These are phyloP conservation scores for Dictyostelium purpureum DNA, from an alignment of 78 protist genomes.

Conservation along the genomic window DNA sequence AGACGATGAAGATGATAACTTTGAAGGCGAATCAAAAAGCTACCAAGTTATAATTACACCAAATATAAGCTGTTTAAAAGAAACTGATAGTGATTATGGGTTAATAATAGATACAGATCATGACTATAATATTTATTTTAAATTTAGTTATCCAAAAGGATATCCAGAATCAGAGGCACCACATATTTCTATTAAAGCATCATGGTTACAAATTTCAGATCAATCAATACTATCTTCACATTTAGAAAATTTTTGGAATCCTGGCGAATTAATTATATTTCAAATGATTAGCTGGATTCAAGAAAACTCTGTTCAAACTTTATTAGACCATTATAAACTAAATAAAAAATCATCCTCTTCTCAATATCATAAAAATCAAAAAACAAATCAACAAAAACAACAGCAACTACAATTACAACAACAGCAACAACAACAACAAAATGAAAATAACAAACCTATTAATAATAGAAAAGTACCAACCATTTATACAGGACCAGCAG, in stretches of 20 bases:
- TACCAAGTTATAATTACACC: conserved; percentile 18
- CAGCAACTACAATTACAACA: not conserved
- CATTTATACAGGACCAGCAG: conserved; percentile 40
- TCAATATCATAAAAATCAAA: not conserved
- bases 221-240: not conserved
- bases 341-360: not conserved
- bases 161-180: conserved; percentile 54
- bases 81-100: not conserved
- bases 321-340: not conserved
- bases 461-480: conserved; percentile 27
- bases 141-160: not conserved
- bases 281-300: conserved; percentile 40
- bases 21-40: not conserved
- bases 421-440: conserved; percentile 3
- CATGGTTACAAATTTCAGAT: conserved; percentile 2
- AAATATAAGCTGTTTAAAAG: not conserved
- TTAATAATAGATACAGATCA: not conserved
- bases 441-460: not conserved
- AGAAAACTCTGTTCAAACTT: not conserved
- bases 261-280: conserved; percentile 17
- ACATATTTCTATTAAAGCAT: not conserved
- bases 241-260: conserved; percentile 1
- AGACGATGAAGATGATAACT: not conserved
- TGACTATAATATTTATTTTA: conserved; percentile 31
- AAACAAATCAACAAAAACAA: not conserved